A percentile compares a stretch with the other conserved stretches of the same genome.
phyloP scores from a whole-genome alignment of 2,329 filamentous ascomycete species.

The Venturia asperata region DNA sequence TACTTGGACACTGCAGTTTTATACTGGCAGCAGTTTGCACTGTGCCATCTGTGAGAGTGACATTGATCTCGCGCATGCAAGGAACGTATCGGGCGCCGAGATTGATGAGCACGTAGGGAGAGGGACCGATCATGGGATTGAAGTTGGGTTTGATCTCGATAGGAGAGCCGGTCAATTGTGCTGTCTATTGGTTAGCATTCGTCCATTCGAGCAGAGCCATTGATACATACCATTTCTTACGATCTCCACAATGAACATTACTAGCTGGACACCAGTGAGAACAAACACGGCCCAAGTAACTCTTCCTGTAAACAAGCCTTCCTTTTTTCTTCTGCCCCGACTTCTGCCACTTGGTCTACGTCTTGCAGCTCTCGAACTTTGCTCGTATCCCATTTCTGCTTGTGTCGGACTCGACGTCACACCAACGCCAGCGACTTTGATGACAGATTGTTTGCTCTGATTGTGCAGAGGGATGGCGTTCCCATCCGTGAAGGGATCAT shows the following conservation, averaged over 20 bases:
- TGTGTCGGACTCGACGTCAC: conserved; percentile 29
- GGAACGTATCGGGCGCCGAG: conserved; percentile 91
- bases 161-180: conserved; percentile 66
- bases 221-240: conserved; percentile 65
- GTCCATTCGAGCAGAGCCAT: neutral
- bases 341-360: conserved; percentile 23
- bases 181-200: conserved; percentile 36
- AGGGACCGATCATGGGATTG: conserved; percentile 97
- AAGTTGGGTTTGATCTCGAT: conserved; percentile 77
- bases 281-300: conserved; percentile 77
- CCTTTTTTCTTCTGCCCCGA: conserved; percentile 34
- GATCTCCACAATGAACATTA: conserved; percentile 83
- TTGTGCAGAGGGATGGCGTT: conserved; percentile 42
- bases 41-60: conserved; percentile 44
- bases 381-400: conserved; percentile 34
- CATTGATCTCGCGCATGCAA: conserved; percentile 82
- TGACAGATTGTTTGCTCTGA: conserved; percentile 32
- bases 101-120: conserved; percentile 82
- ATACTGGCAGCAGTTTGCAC: neutral
- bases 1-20: conserved; percentile 73
- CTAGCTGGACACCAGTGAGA: conserved; percentile 68
- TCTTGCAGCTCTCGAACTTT: conserved; percentile 22
- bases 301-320: conserved; percentile 50
- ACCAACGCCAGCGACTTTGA: conserved; percentile 24
- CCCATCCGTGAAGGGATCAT: conserved; percentile 42